Percentiles rank a stretch among this genome's conserved stretches.
phyloP scores from a whole-genome alignment of 306 rosid species.

The Macrotyloma uniflorum region DNA sequence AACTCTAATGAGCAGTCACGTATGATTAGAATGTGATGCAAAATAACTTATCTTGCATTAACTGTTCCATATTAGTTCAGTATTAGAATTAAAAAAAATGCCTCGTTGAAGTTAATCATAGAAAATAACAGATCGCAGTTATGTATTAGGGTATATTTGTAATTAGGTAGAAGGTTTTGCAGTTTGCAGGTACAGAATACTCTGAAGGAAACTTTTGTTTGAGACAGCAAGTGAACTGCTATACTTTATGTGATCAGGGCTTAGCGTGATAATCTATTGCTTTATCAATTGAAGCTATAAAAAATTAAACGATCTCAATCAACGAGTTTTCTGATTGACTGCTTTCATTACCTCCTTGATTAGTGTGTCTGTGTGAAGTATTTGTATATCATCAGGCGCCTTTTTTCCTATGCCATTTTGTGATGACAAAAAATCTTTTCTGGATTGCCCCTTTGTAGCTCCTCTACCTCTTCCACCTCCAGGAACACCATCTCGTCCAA shows the following conservation, averaged over 20 bases:
- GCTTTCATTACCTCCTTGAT: slow-evolving; percentile 74
- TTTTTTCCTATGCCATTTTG: slow-evolving; percentile 87
- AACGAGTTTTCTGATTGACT: background rate
- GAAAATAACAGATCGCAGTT: background rate
- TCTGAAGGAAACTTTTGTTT: background rate
- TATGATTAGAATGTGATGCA: background rate
- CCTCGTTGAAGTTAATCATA: background rate
- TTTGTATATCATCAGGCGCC: slow-evolving; percentile 75
- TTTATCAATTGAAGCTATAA: background rate
- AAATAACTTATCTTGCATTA: background rate
- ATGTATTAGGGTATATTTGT: background rate
- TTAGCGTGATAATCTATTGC: background rate
- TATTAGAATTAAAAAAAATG: background rate
- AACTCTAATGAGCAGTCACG: background rate
- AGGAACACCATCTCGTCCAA: slow-evolving; percentile 61
- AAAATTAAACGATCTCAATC: slow-evolving; percentile 14
- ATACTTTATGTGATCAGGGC: background rate
- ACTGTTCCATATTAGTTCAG: background rate
- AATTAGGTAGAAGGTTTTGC: background rate
- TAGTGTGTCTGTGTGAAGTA: slow-evolving; percentile 82
- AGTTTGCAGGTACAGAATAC: background rate
- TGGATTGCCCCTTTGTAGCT: slow-evolving; percentile 63
- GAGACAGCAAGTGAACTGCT: background rate
- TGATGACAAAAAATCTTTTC: slow-evolving; percentile 73
- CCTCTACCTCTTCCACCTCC: slow-evolving; percentile 95